These are phyloP conservation scores for Leccinum incarnatum DNA, from an alignment of 768 basidiomycete species.

Conservation along the genomic window DNA sequence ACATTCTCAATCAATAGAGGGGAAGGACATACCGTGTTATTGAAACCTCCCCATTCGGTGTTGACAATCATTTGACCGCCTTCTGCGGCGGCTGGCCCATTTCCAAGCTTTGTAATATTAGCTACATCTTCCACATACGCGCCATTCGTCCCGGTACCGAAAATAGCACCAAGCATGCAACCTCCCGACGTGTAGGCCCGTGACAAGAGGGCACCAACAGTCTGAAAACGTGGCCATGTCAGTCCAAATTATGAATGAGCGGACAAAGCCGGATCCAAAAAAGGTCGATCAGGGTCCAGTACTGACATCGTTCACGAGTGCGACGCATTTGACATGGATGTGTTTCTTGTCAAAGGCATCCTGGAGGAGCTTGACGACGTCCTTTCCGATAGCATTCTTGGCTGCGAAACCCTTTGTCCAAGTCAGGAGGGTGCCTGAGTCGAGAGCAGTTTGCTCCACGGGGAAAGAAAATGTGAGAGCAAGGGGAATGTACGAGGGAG, in stretches of 20 bases:
- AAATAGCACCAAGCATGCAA: conserved; percentile 87
- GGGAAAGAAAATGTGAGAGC: conserved; percentile 98
- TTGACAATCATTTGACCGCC: conserved; percentile 92
- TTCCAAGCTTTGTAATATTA: conserved; percentile 81
- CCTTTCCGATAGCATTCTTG: conserved; percentile 84
- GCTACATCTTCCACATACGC: conserved; percentile 90
- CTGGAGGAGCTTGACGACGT: conserved; percentile 86
- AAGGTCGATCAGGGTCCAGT: conserved; percentile 34
- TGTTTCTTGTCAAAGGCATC: conserved; percentile 91
- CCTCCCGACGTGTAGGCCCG: conserved; percentile 92
- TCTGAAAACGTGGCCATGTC: conserved; percentile 45
- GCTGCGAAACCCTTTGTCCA: conserved; percentile 98
- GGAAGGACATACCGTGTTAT: conserved; percentile 71
- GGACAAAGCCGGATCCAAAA: background rate
- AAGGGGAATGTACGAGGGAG: conserved; percentile 55
- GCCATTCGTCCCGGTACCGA: conserved; percentile 98
- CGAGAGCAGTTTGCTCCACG: conserved; percentile 93
- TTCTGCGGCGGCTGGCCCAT: conserved; percentile 52
- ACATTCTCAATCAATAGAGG: background rate
- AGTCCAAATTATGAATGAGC: background rate
- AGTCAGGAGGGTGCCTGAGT: conserved; percentile 84
- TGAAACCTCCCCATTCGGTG: conserved; percentile 98
- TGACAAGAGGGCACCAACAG: conserved; percentile 92
- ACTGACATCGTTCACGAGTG: conserved; percentile 91
- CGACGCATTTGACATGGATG: conserved; percentile 87